Evolutionary conservation across 208 protist genomes (phyloP).

Genomic region (Leishmania amazonensis): DNA sequence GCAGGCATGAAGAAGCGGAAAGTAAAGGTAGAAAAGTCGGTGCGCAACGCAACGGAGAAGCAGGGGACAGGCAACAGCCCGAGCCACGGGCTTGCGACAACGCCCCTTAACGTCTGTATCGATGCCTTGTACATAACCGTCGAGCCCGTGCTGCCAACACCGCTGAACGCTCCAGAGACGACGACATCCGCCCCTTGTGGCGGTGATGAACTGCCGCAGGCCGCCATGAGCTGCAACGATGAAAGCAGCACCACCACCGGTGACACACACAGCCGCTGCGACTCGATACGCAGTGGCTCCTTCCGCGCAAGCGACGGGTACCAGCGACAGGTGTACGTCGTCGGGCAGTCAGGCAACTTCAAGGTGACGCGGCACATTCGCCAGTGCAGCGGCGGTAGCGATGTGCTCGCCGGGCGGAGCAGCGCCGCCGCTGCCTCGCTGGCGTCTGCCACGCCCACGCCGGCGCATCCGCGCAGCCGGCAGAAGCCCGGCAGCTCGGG

Average conservation of each 20-base stretch:
- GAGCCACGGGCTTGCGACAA: not conserved
- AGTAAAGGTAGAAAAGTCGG: not conserved
- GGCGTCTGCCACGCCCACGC: not conserved
- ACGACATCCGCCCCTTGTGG: not conserved
- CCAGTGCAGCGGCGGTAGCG: conserved; percentile 19
- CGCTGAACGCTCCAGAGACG: not conserved
- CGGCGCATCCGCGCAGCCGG: not conserved
- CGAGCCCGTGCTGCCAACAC: conserved; percentile 5
- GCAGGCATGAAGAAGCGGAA: not conserved
- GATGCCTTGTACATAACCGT: conserved; percentile 30
- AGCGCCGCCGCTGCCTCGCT: not conserved
- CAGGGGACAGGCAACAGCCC: not conserved
- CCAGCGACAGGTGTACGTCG: conserved; percentile 15
- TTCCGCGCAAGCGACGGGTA: conserved; percentile 13
- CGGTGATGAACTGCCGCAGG: not conserved
- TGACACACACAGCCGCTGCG: conserved; percentile 12
- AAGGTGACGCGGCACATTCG: conserved; percentile 34
- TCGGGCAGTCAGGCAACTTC: conserved; percentile 26
- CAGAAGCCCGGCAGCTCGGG: not conserved
- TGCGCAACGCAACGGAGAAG: not conserved
- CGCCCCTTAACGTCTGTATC: not conserved
- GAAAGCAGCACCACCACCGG: conserved; percentile 15
- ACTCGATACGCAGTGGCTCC: conserved; percentile 14
- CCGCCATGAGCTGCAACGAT: not conserved
- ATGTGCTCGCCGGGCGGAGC: not conserved